Base-by-base conservation (phyloP, 352 stramenopile genomes). In the Phytopythium delawarense region DNA sequence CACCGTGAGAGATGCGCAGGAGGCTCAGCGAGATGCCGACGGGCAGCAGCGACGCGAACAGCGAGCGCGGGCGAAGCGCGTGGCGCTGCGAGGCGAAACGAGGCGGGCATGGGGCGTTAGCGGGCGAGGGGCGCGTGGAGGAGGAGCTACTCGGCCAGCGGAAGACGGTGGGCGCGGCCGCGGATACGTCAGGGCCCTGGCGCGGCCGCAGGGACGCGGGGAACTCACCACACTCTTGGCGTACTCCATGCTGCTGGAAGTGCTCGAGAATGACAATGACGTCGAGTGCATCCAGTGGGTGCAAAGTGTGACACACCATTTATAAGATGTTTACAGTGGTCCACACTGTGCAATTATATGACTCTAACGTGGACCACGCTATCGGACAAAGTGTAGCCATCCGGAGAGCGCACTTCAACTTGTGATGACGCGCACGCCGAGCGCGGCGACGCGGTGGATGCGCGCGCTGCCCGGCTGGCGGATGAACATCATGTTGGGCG, bases 401-500 rank as follows among this genome's bases (percentile, higher is more conserved):
- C n/a, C 35, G 30, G 3, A 13, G 35, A 11, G 35, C 9, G 1
- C 9, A 23, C n/a, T 40, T 71, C 66, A 91, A 28, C 81, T 63
- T 4, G 88, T 96, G 66, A 97, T 97, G 58, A 97, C 84, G 12
- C 91, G 82, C 20, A 97, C 84, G 32, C 91, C 91, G 30, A 94
- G 74, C 51, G 84, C 73, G 28, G 85, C 81, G 32, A 98, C 80
- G 61, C 96, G 89, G 70, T 98, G 90, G 67, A 95, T 95, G 67
- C 91, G 88, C 59, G 91, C 82, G 54, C 83, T 81, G 66, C 96
- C 75, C 16, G 92, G 89, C 71, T 96, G 93, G 35, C 83, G 79
- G 59, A 98, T 96, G 63, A 98, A 98, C 88, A 98, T 97, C 84
- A 96, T 96, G 58, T 97, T 98, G 37, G 81, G 79, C 5, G 78